Conservation (phyloP, 1,284 basidiomycete genomes). For the Rhodofomes roseus region DNA sequence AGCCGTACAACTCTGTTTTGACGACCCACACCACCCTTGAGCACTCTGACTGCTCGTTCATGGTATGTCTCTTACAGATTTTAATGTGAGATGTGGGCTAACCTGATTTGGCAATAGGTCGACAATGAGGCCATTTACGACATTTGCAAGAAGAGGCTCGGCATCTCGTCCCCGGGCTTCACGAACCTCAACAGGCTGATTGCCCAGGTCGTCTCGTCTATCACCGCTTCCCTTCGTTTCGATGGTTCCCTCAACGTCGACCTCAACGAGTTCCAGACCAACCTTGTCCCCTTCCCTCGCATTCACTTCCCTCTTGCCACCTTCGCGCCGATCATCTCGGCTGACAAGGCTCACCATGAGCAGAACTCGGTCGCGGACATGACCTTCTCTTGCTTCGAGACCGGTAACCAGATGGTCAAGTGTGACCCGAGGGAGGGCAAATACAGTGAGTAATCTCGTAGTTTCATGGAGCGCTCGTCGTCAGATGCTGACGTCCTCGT, state of each 20-base stretch:
- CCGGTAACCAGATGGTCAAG: constrained; percentile 89
- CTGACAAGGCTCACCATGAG: constrained; percentile 80
- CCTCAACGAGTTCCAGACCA: constrained; percentile 83
- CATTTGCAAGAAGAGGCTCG: constrained; percentile 89
- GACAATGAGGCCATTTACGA: constrained; percentile 96
- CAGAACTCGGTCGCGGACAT: constrained; percentile 93
- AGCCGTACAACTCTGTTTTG: constrained; percentile 98
- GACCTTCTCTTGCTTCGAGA: constrained; percentile 93
- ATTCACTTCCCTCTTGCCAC: constrained; percentile 94
- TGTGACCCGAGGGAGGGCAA: constrained; percentile 82
- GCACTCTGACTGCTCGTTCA: constrained; percentile 99
- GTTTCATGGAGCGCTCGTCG: not conserved
- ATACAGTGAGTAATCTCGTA: constrained; percentile 58
- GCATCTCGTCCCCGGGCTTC: constrained; percentile 78
- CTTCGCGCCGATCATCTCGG: constrained; percentile 86
- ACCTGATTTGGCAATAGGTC: constrained; percentile 42
- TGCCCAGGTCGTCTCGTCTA: constrained; percentile 87
- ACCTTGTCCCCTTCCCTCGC: constrained; percentile 74
- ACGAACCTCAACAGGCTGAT: constrained; percentile 89
- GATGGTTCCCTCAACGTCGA: constrained; percentile 81
- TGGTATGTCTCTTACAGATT: constrained; percentile 49
- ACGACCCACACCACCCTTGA: constrained; percentile 99
- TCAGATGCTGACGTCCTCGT: constrained; percentile 9
- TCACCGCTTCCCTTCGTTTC: constrained; percentile 80
- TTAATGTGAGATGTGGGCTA: not conserved